These are phyloP conservation scores for Xylariaceae sp. DNA, from an alignment of 2,329 filamentous ascomycete genomes.

Conservation along the genomic window DNA sequence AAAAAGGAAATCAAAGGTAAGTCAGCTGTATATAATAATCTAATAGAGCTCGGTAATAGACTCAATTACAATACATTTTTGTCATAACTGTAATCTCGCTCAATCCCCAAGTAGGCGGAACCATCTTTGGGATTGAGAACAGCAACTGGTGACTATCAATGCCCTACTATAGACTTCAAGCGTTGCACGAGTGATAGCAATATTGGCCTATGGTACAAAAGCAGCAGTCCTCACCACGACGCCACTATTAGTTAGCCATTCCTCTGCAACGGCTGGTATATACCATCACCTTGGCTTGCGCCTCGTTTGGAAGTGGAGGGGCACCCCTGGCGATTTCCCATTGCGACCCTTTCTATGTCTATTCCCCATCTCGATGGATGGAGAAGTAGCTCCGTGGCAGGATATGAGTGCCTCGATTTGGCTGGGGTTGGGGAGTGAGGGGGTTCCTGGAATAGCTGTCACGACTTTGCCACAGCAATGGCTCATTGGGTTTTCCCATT, in stretches of 20 bases:
- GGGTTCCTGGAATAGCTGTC: not conserved
- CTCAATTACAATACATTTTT: no score
- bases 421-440: no score
- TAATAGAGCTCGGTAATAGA: no score
- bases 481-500: conserved; percentile 58
- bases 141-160: conserved; percentile 17
- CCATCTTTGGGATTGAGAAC: conserved; percentile 12
- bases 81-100: no score
- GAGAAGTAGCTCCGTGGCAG: not conserved
- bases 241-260: conserved; percentile 1
- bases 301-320: not conserved
- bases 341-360: no score
- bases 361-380: no score
- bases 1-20: no score
- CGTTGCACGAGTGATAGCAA: conserved; percentile 23
- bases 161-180: conserved; percentile 16
- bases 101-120: no score
- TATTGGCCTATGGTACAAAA: conserved; percentile 16
- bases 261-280: conserved; percentile 2
- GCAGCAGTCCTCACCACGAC: conserved; percentile 19
- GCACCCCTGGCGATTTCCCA: no score
- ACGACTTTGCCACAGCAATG: not conserved
- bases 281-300: not conserved
- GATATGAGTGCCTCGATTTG: conserved; percentile 7
- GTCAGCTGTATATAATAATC: no score